These are phyloP conservation scores for Lenzites betulinus DNA, from an alignment of 768 basidiomycete species.

Conservation along the genomic window DNA sequence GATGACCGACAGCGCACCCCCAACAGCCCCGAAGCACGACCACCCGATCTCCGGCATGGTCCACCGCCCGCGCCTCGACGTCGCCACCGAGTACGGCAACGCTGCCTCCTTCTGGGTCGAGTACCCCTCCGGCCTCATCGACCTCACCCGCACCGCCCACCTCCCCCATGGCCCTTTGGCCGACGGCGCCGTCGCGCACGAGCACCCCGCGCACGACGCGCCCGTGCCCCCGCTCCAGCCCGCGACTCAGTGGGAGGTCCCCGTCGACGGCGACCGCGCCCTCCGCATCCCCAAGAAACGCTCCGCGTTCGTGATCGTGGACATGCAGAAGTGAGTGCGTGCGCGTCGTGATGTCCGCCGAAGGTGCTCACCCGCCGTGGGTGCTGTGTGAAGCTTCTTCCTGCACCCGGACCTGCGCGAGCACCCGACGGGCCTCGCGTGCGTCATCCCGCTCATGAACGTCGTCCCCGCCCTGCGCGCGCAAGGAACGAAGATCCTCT, in stretches of 20 bases:
- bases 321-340: slow-evolving; percentile 68
- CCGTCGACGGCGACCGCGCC: slow-evolving; percentile 51
- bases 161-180: slow-evolving; percentile 25
- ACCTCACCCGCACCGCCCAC: slow-evolving; percentile 54
- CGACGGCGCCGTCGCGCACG: slow-evolving; percentile 9
- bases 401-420: slow-evolving; percentile 59
- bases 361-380: no score
- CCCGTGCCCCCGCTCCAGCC: slow-evolving; percentile 33
- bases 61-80: slow-evolving; percentile 45
- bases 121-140: slow-evolving; percentile 64
- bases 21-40: slow-evolving; percentile 22
- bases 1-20: slow-evolving; percentile 9
- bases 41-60: slow-evolving; percentile 44
- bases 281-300: slow-evolving; percentile 51
- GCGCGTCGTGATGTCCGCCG: no score
- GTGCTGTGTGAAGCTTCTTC: slow-evolving; percentile 51
- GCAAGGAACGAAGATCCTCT: slow-evolving; percentile 57
- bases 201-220: slow-evolving; percentile 11
- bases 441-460: slow-evolving; percentile 55
- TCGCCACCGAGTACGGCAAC: slow-evolving; percentile 56
- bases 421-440: slow-evolving; percentile 57
- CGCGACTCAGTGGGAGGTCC: slow-evolving; percentile 51
- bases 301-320: slow-evolving; percentile 63
- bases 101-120: slow-evolving; percentile 65
- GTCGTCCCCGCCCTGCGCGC: slow-evolving; percentile 50